phyloP scores from a whole-genome alignment of 1,139 yeast genomes.

The Saccharomyces hybrid region DNA sequence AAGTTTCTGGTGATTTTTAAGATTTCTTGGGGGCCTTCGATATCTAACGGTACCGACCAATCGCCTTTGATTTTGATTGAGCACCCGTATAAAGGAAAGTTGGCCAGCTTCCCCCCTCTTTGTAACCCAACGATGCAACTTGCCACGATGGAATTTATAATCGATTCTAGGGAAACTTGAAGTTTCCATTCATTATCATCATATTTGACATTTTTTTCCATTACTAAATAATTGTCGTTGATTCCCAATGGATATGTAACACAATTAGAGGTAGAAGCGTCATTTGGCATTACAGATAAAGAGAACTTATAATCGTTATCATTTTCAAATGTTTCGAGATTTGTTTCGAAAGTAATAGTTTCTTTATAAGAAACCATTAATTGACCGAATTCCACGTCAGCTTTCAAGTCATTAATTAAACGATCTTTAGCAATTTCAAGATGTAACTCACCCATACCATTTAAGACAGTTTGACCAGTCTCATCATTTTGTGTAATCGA shows the following conservation, averaged over 20 bases:
- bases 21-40: constrained; percentile 20
- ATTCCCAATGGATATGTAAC: constrained; percentile 35
- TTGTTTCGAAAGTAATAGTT: constrained; percentile 37
- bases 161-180: constrained; percentile 40
- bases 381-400: constrained; percentile 69
- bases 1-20: constrained; percentile 19
- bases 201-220: constrained; percentile 28
- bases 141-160: constrained; percentile 48
- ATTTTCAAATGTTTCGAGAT: constrained; percentile 18
- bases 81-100: constrained; percentile 28
- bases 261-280: constrained; percentile 33
- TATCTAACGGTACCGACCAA: constrained; percentile 27
- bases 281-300: constrained; percentile 42
- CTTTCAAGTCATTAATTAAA: constrained; percentile 70
- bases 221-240: constrained; percentile 33
- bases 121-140: constrained; percentile 70
- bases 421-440: constrained; percentile 81
- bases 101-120: constrained; percentile 61
- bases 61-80: constrained; percentile 22
- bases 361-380: constrained; percentile 89
- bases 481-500: constrained; percentile 68
- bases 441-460: constrained; percentile 97
- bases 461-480: constrained; percentile 74
- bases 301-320: constrained; percentile 28
- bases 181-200: constrained; percentile 41